Percentiles rank a stretch among this genome's conserved stretches.
These are phyloP conservation scores for Allium sativum DNA, from an alignment of 106 monocot species.

Conservation along the genomic window DNA sequence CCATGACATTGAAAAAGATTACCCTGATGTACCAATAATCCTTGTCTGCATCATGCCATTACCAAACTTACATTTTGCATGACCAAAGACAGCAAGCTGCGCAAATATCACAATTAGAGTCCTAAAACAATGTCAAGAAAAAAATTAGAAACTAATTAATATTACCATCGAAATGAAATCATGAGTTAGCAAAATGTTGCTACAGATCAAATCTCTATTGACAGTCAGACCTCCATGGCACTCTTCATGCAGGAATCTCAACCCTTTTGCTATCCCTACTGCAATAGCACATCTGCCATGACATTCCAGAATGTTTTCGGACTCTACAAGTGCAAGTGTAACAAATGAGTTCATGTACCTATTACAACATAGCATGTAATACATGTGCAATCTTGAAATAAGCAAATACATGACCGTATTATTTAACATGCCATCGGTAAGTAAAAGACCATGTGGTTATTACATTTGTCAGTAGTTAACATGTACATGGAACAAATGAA, in stretches of 20 bases:
- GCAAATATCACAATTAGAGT: neutral
- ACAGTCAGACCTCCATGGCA: slow-evolving; percentile 44
- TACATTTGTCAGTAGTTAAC: no score
- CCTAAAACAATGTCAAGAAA: no score
- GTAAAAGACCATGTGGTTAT: no score
- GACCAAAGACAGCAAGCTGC: slow-evolving; percentile 40
- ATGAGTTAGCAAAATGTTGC: slow-evolving; percentile 39
- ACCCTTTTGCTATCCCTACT: slow-evolving; percentile 35
- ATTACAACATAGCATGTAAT: no score
- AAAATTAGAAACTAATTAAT: slow-evolving; percentile 1
- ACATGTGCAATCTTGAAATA: slow-evolving; percentile 30
- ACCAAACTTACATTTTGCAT: slow-evolving; percentile 31
- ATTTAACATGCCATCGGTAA: no score
- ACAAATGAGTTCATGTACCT: no score
- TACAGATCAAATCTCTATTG: slow-evolving; percentile 35
- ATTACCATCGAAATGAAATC: slow-evolving; percentile 42
- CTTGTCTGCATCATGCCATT: slow-evolving; percentile 22
- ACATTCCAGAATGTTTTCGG: slow-evolving; percentile 28
- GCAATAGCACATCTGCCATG: slow-evolving; percentile 33
- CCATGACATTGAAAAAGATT: neutral
- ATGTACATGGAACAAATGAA: no score
- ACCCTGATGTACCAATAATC: slow-evolving; percentile 33
- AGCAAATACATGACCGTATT: no score
- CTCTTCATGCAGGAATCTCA: slow-evolving; percentile 40
- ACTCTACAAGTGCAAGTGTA: no score